Percentiles rank a stretch among this genome's conserved stretches.
Conservation (phyloP, 768 basidiomycete genomes). For the Mycena alexandri region DNA sequence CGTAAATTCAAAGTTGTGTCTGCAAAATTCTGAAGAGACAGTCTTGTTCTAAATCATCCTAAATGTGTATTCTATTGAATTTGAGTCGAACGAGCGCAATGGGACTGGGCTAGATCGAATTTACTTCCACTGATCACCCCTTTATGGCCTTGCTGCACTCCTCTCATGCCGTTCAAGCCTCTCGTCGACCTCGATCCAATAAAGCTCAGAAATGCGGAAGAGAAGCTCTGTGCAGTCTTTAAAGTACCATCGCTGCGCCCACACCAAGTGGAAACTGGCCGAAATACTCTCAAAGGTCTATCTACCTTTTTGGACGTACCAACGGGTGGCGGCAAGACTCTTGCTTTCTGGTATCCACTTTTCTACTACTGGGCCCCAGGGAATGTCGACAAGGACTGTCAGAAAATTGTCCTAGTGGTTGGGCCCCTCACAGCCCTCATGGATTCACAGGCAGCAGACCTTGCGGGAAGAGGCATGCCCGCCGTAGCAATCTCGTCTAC, state of each 20-base stretch:
- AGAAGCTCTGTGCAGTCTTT: conserved; percentile 6
- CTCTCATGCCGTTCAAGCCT: conserved; percentile 20
- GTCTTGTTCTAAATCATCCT: background rate
- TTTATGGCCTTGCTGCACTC: no score
- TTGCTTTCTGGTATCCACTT: conserved; percentile 34
- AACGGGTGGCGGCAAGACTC: conserved; percentile 36
- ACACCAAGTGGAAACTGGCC: conserved; percentile 24
- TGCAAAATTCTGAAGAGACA: conserved; percentile 9
- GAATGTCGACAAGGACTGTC: conserved; percentile 19
- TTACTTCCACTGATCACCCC: background rate
- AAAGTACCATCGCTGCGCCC: conserved; percentile 7
- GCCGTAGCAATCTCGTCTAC: conserved; percentile 8
- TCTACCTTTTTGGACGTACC: conserved; percentile 29
- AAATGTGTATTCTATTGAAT: background rate
- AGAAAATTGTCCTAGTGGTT: conserved; percentile 31
- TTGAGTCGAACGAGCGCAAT: background rate
- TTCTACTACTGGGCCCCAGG: conserved; percentile 31
- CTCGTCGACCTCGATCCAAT: conserved; percentile 3
- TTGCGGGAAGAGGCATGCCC: conserved; percentile 11
- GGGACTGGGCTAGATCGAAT: background rate
- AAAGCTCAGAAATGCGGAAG: background rate
- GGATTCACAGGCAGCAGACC: conserved; percentile 11
- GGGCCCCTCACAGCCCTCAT: conserved; percentile 26
- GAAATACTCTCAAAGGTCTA: conserved; percentile 26
- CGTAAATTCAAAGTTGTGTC: conserved; percentile 7